Conservation (phyloP, 2,329 filamentous ascomycete genomes). For the Fusarium agapanthi region DNA sequence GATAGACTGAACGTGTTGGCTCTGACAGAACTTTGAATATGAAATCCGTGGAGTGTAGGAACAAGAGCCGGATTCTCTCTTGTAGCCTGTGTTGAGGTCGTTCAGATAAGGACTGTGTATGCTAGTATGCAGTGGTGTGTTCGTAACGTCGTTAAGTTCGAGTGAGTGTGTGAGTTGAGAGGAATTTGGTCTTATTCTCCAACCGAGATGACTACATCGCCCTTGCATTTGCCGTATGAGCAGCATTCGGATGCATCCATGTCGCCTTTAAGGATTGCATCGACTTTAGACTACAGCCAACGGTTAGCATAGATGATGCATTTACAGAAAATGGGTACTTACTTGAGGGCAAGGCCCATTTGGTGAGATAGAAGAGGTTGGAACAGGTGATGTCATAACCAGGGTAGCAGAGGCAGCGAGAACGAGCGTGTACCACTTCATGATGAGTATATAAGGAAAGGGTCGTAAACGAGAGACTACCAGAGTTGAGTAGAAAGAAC, state of each 20-base stretch:
- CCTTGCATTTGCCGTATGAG: constrained; percentile 62
- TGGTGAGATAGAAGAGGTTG: constrained; percentile 44
- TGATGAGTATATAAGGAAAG: constrained; percentile 4
- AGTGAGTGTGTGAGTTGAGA: neutral
- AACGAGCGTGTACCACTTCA: constrained; percentile 37
- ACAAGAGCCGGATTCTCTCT: neutral
- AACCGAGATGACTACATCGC: constrained; percentile 59
- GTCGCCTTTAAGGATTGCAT: constrained; percentile 57
- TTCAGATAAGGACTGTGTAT: neutral
- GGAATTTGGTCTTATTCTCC: constrained; percentile 38
- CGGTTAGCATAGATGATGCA: neutral
- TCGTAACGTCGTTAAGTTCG: constrained; percentile 36
- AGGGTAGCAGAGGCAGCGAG: constrained; percentile 25
- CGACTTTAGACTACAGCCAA: constrained; percentile 44
- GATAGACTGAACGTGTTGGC: neutral
- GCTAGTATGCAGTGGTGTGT: neutral
- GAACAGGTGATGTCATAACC: constrained; percentile 21
- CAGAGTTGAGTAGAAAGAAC: neutral
- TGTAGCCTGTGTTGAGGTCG: neutral
- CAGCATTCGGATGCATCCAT: constrained; percentile 61
- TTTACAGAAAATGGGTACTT: constrained; percentile 6
- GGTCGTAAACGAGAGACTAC: neutral
- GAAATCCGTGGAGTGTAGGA: neutral
- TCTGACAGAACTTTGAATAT: neutral
- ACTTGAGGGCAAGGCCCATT: constrained; percentile 49